Base-by-base conservation (phyloP, 768 basidiomycete genomes). In the Tulasnella sp. region DNA sequence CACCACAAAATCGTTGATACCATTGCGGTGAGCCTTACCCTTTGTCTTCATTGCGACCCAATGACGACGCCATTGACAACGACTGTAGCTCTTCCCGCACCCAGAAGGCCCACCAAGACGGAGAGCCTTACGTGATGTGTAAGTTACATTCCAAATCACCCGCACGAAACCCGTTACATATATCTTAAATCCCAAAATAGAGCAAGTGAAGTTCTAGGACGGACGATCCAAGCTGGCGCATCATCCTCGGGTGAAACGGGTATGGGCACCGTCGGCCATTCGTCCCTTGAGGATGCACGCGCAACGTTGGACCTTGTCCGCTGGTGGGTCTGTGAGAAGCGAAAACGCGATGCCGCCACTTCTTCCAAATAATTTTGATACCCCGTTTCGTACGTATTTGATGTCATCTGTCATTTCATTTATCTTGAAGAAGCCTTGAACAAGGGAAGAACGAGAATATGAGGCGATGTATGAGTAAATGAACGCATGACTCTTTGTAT, bases 1-100 rank as follows among this genome's bases (percentile, higher is more conserved):
- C 96, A 99, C 67, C 75, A 78, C 59, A 78, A 74, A 60, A 83
- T 90, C 59, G 76, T 99, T 29, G 96, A 99, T 65, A 98, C 96
- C 0, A 84, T 81, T 0, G 71, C 85, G 14, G 68, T 72, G 37
- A 60, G 69, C 61, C 8, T 32, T 23, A 6, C 48, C 21, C 49
- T 34, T 32, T 5, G 45, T 12, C 31, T 21, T 45, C 23, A 11
- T 6, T 5, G 6, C n/a, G 19, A 32, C 19, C 15, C 17, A 23
- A 23, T n/a, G 17, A 23, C 8, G 5, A 8, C 46, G 0, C 43
- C 8, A 6, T 27, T 8, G 14, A 7, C 34, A 21, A 19, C 40
- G 15, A 23, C 0, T 15, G 8, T 55, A 69, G 67, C 71, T 98
- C 12, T 94, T 93, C 64, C 91, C 89, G 7, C 96, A 98, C 67